Evolutionary conservation across 495 filamentous ascomycete genomes (phyloP), one percentile per base, ranked within the genome.

Genomic region (Podospora didyma): DNA sequence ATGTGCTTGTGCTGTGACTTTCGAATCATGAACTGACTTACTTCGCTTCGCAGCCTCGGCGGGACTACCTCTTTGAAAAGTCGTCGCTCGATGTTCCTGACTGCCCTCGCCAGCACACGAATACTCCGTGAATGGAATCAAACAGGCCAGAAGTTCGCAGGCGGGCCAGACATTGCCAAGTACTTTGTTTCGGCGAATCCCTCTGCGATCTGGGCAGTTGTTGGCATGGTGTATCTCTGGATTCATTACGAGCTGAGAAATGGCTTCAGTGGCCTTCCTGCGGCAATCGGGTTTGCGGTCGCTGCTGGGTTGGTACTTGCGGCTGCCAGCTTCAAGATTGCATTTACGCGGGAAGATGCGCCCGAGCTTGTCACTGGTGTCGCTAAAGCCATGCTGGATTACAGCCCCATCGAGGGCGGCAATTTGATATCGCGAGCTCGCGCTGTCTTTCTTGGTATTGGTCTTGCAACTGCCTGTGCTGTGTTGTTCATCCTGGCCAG

Each of bases 91-190:
- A 46, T 58, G 17, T 51, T 58, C 7, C 26, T 62, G 1, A 7
- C 42, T 56, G 66, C 76, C 14, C 64, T 86, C 11, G 54, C 76
- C 9, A 60, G 79, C 17, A 76, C 88, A 39, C 82, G 94, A 31
- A 60, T 95, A 6, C 62, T 86, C 42, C 75, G 89, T 45, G 78
- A 85, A 37, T 99, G 93, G 92, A 97, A 97, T 67, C 94, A 97
- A 68, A 97, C 94, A 0, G 94, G 94, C 21, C 92, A 96, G 61
- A 99, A 99, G 58, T 89, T 89, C 60, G 85, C 94, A 16, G 93
- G 90, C 14, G 88, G 86, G 49, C 83, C 90, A 48, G 92, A 96
- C 64, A 94, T 96, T 49, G 86, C 87, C 53, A 85, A 83, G 35
- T 75, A 60, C 7, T 86, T 88, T 60, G 74, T 97, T 20, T 72